Base-by-base conservation (phyloP, 108 stramenopile species). In the Discostella pseudostelligera region DNA sequence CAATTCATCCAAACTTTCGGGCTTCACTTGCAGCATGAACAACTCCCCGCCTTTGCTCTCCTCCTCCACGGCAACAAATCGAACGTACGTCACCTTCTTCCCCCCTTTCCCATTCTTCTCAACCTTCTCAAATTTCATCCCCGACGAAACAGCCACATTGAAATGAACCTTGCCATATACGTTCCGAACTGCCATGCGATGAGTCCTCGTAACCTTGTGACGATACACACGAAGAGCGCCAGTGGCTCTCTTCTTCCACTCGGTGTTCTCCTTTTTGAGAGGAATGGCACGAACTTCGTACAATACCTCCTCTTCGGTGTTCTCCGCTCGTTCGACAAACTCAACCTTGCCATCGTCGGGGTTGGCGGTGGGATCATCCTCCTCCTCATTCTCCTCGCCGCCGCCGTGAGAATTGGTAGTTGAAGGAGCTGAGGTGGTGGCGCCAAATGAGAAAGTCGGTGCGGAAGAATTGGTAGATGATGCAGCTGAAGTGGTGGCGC, bases 301-400 rank as follows among this genome's bases (percentile, higher is more conserved):
- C 43, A 69, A 39, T 14, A 49, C 40, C 17, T 74, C 67, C 36
- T 78, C 77, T 7, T 74, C 67, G 11, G 35, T 26, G 29, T 78
- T 73, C 29, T 78, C 59, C 25, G 72, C 72, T 16, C 69, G 47
- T 42, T 58, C 67, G 19, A 76, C 29, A 40, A 54, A 28, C 22
- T 63, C 67, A 10, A 76, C 28, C 22, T 76, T 69, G 7, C 75
- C 75, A 46, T 76, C 75, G 32, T 76, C 68, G 10, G 75, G 75
- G 49, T 76, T 69, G 56, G 67, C 54, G 22, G 75, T 76, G 6
- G 75, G 75, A 59, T 76, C 75, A 21, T 76, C 74, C 4, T 76
- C 62, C 39, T 68, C 50, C 43, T 43, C 45, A 17, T 29, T 14
- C 16, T 17, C 35, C 48, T 39, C 62, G 16, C 28, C 42, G 29